phyloP scores from a whole-genome alignment of 805 yeast species.

The Candida tammaniensis region DNA sequence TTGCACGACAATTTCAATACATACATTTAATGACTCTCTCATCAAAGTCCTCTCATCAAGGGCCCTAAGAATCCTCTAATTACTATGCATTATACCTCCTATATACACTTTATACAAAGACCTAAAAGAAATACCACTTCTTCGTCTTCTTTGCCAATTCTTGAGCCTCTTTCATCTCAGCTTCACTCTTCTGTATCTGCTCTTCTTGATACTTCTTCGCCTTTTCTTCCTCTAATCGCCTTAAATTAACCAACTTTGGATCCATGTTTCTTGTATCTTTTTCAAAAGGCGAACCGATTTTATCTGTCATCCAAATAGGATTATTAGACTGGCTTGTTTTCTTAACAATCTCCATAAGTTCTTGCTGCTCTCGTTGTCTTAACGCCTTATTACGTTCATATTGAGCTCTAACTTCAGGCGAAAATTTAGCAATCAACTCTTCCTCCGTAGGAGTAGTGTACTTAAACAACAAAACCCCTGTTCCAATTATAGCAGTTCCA shows the following conservation, averaged over 20 bases:
- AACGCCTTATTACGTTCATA: constrained; percentile 63
- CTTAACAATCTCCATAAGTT: constrained; percentile 63
- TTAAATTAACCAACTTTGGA: constrained; percentile 40
- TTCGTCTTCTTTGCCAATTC: constrained; percentile 21
- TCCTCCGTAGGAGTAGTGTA: constrained; percentile 86
- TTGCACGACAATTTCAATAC: no score
- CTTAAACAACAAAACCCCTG: constrained; percentile 69
- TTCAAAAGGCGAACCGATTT: constrained; percentile 68
- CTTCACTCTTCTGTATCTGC: constrained; percentile 31
- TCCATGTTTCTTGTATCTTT: constrained; percentile 35
- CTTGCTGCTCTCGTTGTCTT: constrained; percentile 66
- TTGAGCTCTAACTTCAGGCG: constrained; percentile 80
- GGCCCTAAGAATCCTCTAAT: no score
- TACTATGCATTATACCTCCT: no score
- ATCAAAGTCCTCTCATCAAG: no score
- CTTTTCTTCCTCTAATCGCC: constrained; percentile 44
- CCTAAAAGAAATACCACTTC: constrained; percentile 14
- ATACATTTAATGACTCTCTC: no score
- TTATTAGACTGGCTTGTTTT: constrained; percentile 65
- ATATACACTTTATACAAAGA: no score
- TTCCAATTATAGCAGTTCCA: constrained; percentile 66
- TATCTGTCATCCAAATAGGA: constrained; percentile 82
- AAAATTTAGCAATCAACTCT: constrained; percentile 63
- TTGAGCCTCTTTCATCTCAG: constrained; percentile 28
- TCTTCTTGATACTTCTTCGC: constrained; percentile 40